A percentile compares a stretch with the other conserved stretches of the same genome.
Evolutionary conservation across 2,329 filamentous ascomycete genomes (phyloP).

Genomic region (Elsinoe fawcettii): DNA sequence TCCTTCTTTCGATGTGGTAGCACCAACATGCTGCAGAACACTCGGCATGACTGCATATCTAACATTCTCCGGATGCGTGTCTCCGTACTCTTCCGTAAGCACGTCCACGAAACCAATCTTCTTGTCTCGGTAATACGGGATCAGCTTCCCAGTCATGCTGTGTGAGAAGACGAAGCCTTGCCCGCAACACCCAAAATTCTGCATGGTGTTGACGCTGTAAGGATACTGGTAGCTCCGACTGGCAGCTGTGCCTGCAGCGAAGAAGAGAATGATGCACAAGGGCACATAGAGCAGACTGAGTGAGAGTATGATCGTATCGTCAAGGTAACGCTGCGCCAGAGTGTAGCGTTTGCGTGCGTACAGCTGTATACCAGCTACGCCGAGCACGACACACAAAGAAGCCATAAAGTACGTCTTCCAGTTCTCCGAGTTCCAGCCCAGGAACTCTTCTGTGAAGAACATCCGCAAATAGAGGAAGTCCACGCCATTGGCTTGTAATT

Average conservation of each 20-base stretch:
- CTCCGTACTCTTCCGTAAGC: slow-evolving; percentile 36
- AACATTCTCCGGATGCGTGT: slow-evolving; percentile 29
- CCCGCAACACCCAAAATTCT: slow-evolving; percentile 37
- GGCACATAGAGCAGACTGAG: slow-evolving; percentile 27
- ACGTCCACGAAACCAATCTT: slow-evolving; percentile 34
- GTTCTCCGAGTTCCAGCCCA: slow-evolving; percentile 40
- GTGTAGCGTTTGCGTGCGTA: slow-evolving; percentile 18
- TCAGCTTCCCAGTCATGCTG: slow-evolving; percentile 22
- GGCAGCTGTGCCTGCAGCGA: slow-evolving; percentile 35
- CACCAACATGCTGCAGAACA: slow-evolving; percentile 39
- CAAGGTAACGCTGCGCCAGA: slow-evolving; percentile 17
- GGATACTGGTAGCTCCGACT: slow-evolving; percentile 25
- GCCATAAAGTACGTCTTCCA: slow-evolving; percentile 33
- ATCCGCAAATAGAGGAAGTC: slow-evolving; percentile 38
- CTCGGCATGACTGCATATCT: slow-evolving; percentile 38
- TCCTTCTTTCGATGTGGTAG: slow-evolving; percentile 32
- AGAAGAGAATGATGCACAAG: slow-evolving; percentile 31
- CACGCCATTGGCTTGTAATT: slow-evolving; percentile 24
- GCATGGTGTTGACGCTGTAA: slow-evolving; percentile 34
- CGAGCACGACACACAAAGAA: slow-evolving; percentile 24
- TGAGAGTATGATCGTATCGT: slow-evolving; percentile 23
- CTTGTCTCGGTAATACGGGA: slow-evolving; percentile 28
- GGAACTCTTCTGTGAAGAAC: slow-evolving; percentile 40
- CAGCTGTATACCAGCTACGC: slow-evolving; percentile 18
- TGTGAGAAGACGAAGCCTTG: slow-evolving; percentile 40